Base-by-base conservation (phyloP, 306 rosid genomes). In the Canavalia gladiata region DNA sequence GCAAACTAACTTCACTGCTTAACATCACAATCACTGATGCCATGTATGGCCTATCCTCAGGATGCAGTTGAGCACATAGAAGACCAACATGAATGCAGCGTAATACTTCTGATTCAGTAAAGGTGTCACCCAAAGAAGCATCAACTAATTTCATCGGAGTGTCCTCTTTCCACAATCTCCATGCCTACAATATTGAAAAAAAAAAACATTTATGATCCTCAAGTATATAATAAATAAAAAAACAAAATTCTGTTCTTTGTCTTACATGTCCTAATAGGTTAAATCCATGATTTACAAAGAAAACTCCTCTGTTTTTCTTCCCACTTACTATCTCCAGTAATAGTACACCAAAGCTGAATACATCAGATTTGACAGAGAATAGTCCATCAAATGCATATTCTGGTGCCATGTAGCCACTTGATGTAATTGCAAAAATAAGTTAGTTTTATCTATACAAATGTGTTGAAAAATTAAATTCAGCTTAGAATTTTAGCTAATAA, bases 21-120 rank as follows among this genome's bases (percentile, higher is more conserved):
- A 89, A 64, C 91, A 89, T 84, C 35, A 86, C 42, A 68, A 87
- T 82, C 8, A 87, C 89, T 52, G 83, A 65, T 0, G 86, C 64
- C 91, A 88, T 90, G 81, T 78, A 77, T 60, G 91, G 92, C 82
- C 94, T 84, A 9, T 88, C 92, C 2, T 88, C 83, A 0, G 89
- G 87, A 64, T 71, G 76, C 4, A 77, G 85, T 50, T 90, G 94
- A 29, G 88, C 77, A 52, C 94, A 90, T 55, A 90, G 58, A 70
- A 90, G 85, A 55, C 90, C 88, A 2, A 90, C 75, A 33, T 91
- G 90, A 25, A 89, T 84, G 86, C 87, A 82, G 8, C 91, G 54
- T 13, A 85, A 2, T 51, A 52, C 81, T 29, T 88, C 79, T 0
- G 82, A 82, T 12, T 11, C 0, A 13, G 7, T 62, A 2, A 0